phyloP scores from a whole-genome alignment of 2,329 filamentous ascomycete species.

The Aspergillus sp. region DNA sequence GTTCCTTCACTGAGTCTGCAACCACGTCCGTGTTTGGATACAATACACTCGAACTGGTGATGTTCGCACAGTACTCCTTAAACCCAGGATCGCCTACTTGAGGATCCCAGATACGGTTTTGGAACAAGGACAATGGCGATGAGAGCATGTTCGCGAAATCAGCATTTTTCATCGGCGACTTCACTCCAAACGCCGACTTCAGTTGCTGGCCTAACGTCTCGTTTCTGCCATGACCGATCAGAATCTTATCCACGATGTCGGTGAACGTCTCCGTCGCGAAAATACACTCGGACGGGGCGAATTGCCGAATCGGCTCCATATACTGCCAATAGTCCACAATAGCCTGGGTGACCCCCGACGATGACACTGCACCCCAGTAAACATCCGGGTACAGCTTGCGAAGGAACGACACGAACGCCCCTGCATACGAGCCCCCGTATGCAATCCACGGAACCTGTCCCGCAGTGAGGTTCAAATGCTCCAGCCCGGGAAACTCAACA shows the following conservation, averaged over 20 bases:
- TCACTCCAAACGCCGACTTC: conserved; percentile 48
- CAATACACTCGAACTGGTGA: conserved; percentile 40
- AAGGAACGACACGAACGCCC: conserved; percentile 67
- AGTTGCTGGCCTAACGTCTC: conserved; percentile 37
- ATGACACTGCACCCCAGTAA: conserved; percentile 72
- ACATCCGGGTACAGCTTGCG: conserved; percentile 68
- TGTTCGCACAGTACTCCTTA: conserved; percentile 48
- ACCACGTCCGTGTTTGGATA: conserved; percentile 33
- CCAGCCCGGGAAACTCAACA: conserved; percentile 61
- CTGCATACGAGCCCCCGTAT: conserved; percentile 79
- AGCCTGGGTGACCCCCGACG: conserved; percentile 68
- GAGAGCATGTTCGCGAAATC: conserved; percentile 26
- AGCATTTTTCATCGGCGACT: conserved; percentile 5
- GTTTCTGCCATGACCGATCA: conserved; percentile 41
- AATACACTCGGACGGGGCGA: conserved; percentile 56
- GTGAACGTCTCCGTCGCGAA: conserved; percentile 53
- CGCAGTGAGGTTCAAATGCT: conserved; percentile 59
- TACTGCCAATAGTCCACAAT: conserved; percentile 69
- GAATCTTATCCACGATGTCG: conserved; percentile 52
- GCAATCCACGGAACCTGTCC: conserved; percentile 62
- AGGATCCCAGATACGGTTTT: conserved; percentile 54
- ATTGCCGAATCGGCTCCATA: conserved; percentile 50
- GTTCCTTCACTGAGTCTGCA: conserved; percentile 14
- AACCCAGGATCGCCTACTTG: conserved; percentile 43
- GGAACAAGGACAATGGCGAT: conserved; percentile 45